phyloP scores from a whole-genome alignment of 768 basidiomycete genomes.

The Mycena floridula region DNA sequence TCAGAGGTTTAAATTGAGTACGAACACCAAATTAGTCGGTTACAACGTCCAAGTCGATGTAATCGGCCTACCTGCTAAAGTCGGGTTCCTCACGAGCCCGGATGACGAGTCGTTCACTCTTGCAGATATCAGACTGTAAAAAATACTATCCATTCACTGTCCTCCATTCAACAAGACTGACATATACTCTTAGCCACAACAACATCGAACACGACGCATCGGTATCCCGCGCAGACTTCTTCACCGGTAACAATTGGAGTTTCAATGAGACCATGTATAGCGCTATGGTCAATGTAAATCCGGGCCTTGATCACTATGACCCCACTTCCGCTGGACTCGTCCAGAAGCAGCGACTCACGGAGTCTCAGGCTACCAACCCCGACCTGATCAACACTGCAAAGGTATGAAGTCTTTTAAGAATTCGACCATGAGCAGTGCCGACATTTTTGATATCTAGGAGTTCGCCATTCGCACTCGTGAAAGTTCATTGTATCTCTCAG shows the following conservation, averaged over 20 bases:
- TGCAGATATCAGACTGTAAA: slow-evolving; percentile 3
- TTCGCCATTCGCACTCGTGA: background rate
- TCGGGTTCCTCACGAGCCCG: background rate
- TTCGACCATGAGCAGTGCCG: too few species aligned
- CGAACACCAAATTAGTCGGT: background rate
- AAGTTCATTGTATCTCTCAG: background rate
- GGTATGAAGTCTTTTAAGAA: too few species aligned
- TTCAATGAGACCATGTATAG: background rate
- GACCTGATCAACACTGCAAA: background rate
- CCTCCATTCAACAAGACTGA: too few species aligned
- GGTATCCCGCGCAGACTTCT: background rate
- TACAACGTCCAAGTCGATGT: slow-evolving; percentile 3
- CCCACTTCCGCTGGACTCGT: background rate
- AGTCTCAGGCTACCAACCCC: background rate
- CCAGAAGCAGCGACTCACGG: background rate
- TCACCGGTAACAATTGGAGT: background rate
- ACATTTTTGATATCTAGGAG: too few species aligned
- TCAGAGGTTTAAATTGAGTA: background rate
- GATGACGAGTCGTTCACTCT: slow-evolving; percentile 2
- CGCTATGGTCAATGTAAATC: background rate
- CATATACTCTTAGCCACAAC: background rate
- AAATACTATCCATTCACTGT: too few species aligned
- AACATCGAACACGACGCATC: slow-evolving; percentile 3
- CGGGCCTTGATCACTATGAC: background rate
- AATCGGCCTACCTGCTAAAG: slow-evolving; percentile 1